Conservation (phyloP, 768 basidiomycete species). For the Guyanaporus albipodus region DNA sequence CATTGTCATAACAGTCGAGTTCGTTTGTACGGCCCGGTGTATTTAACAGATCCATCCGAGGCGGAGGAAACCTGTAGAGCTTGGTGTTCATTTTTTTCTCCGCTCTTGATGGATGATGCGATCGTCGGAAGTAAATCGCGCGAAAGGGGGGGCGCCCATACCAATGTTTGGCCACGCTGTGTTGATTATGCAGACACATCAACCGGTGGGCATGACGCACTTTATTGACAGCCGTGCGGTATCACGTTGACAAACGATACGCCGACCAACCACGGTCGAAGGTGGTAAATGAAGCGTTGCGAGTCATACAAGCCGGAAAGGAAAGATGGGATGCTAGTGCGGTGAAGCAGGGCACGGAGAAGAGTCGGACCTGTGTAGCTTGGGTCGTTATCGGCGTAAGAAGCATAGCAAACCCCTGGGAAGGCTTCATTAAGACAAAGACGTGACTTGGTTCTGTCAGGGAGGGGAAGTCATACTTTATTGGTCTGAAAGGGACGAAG, state of each 20-base stretch:
- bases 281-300: background rate
- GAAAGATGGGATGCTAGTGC: background rate
- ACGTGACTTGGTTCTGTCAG: slow-evolving; percentile 2
- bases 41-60: slow-evolving; percentile 1
- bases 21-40: background rate
- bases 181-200: background rate
- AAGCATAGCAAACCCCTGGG: background rate
- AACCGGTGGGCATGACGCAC: background rate
- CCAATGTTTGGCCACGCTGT: slow-evolving; percentile 15
- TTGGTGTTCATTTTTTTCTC: background rate
- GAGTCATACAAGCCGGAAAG: slow-evolving; percentile 3
- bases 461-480: background rate
- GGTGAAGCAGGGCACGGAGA: slow-evolving; percentile 1
- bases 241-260: background rate
- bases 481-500: background rate
- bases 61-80: slow-evolving; percentile 2
- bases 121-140: slow-evolving; percentile 1
- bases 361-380: background rate
- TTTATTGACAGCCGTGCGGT: no score
- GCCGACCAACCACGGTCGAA: slow-evolving; percentile 1
- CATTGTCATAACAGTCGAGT: background rate
- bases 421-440: slow-evolving; percentile 10
- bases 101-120: background rate
- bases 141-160: background rate
- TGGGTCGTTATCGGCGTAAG: slow-evolving; percentile 13